Evolutionary conservation across 2,329 filamentous ascomycete genomes (phyloP), one percentile per base, ranked within the genome.

Genomic region (Torrubiella hemipterigena): DNA sequence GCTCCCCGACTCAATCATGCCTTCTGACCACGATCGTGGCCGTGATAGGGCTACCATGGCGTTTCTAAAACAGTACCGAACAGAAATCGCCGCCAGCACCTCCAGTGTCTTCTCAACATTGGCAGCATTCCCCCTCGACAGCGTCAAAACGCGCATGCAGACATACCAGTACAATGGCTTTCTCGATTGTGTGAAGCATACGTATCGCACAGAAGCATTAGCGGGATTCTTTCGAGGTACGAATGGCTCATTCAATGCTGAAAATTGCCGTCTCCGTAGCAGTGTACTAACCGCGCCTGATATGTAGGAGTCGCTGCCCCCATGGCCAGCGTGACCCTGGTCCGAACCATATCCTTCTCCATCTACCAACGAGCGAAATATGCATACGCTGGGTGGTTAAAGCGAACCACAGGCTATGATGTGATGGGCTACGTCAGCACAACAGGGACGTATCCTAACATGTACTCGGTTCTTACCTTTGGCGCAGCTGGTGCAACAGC

Each of bases 81-180:
- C 80, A 29, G 81, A 89, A 58, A 75, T 91, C 42, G 75, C 82
- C 38, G 83, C 84, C 27, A 81, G 77, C 55, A 66, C 75, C 23
- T 81, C 79, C 50, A 87, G 80, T 54, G 67, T 87, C 42, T 65
- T 89, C 34, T 85, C 81, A 22, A 91, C 83, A 25, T 69, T 85
- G 49, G 67, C 71, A 42, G 80, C 83, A n/a, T 93, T 89, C 50
- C 84, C 84, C 15, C 72, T 93, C 43, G 84, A 93, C 54, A 89
- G 84, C 46, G 79, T 89, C 52, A 93, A 93, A 65, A 87, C 81
- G 34, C 81, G 84, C 48, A 84, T 91, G 75, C 84, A 93, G 62
- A 82, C 81, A 42, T 89, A 91, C 57, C 75, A 80, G 40, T 87
- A 81, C 58, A 67, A 70, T 42, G 82, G 71, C 42, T 84, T 82